Evolutionary conservation across 192 early-diverging fungal genomes (phyloP).

Genomic region (Pilobolus umbonatus): DNA sequence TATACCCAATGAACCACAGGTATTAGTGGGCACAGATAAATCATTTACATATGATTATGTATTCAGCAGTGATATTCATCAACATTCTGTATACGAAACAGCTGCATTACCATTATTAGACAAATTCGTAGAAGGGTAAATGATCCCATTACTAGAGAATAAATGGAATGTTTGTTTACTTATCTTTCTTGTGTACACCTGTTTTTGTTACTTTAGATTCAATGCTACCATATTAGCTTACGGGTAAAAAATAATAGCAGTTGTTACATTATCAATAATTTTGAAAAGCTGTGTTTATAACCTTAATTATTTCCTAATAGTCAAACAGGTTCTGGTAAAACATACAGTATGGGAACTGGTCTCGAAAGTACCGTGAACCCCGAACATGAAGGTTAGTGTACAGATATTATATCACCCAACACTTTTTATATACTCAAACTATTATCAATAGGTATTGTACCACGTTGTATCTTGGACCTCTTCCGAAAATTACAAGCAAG

Average conservation of each 20-base stretch:
- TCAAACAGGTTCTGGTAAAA: constrained; percentile 93
- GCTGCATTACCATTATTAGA: constrained; percentile 57
- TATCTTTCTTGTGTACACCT: no score
- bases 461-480: constrained; percentile 57
- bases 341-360: constrained; percentile 91
- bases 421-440: constrained; percentile 4
- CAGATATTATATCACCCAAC: neutral
- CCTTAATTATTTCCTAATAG: constrained; percentile 25
- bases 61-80: constrained; percentile 47
- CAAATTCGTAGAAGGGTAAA: constrained; percentile 72
- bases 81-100: constrained; percentile 55
- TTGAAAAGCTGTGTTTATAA: neutral
- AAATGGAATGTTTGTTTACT: neutral
- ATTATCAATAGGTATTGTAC: constrained; percentile 58
- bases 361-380: constrained; percentile 27
- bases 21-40: constrained; percentile 56
- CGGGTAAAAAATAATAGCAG: constrained; percentile 40
- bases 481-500: constrained; percentile 39
- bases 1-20: constrained; percentile 56
- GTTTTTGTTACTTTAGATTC: constrained; percentile 49
- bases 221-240: constrained; percentile 94
- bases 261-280: neutral
- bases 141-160: neutral
- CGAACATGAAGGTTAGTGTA: constrained; percentile 26
- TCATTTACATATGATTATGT: constrained; percentile 72